Evolutionary conservation across 305 asterid species (phyloP), one percentile per base, ranked within the genome.

Genomic region (Fraxinus baroniana): DNA sequence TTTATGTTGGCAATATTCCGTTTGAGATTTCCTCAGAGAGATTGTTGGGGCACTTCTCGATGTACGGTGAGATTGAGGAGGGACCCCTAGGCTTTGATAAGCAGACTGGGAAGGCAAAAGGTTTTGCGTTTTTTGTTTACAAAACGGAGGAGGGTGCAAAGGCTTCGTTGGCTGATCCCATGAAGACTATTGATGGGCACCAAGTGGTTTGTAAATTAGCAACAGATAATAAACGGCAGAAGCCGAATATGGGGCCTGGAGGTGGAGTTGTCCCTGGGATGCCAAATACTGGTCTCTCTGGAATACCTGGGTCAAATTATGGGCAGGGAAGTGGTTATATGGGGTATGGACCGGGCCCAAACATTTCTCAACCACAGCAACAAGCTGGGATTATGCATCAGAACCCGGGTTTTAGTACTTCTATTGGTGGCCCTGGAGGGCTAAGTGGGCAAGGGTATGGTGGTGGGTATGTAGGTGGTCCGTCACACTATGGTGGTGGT

Each of bases 81-180:
- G 99, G 99, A 74, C 99, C 97, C 0, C 78, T 95, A 74, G 99
- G 99, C 80, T 95, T 95, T 78, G 99, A 95, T 86, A 95, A 95
- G 90, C 98, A 95, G 91, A 87, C 94, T 74, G 98, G 99, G 5
- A 95, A 95, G 85, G 92, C 92, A 0, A 94, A 91, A 77, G 97
- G 99, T 10, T 95, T 95, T 80, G 99, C 99, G 0, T 95, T 95
- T 81, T 95, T 95, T 49, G 99, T 95, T 13, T 95, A 94, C 76
- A 94, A 93, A 87, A 92, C 96, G 0, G 99, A 94, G 88, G 97
- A 95, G 20, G 98, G 97, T 26, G 99, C 98, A 3, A 92, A 88
- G 86, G 90, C 91, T 0, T 90, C 99, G 0, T 84, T 95, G 84
- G 89, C 82, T 60, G 99, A 95, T 76, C 97, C 98, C 1, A 86